These are phyloP conservation scores for Candida oleophila DNA, from an alignment of 805 yeast species.

Conservation along the genomic window DNA sequence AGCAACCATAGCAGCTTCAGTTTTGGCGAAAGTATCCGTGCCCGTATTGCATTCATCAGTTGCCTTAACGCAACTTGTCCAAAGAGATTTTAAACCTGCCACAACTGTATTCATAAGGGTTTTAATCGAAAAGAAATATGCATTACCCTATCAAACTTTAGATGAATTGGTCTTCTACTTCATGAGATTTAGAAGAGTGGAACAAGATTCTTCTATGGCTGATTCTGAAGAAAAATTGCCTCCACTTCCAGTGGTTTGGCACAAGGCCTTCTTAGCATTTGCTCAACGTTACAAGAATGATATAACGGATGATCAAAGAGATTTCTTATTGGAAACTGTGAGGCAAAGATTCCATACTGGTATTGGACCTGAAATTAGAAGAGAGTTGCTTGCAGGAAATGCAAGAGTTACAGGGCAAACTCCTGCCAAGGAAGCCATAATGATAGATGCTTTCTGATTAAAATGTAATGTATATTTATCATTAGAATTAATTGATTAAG, in stretches of 20 bases:
- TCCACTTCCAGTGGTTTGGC: constrained; percentile 93
- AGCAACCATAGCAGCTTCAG: constrained; percentile 93
- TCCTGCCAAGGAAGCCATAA: constrained; percentile 29
- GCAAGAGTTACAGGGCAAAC: constrained; percentile 48
- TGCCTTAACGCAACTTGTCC: constrained; percentile 79
- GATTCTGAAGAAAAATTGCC: constrained; percentile 42
- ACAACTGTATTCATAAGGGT: constrained; percentile 87
- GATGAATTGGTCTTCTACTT: constrained; percentile 94
- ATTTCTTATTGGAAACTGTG: constrained; percentile 84
- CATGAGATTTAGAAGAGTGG: constrained; percentile 78
- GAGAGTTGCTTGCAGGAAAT: constrained; percentile 86
- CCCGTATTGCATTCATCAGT: constrained; percentile 97
- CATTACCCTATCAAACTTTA: constrained; percentile 93
- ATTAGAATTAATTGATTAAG: constrained; percentile 3
- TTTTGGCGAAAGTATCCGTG: constrained; percentile 81
- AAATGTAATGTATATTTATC: not conserved
- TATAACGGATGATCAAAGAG: constrained; percentile 98
- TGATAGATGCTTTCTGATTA: constrained; percentile 37
- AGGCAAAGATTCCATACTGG: constrained; percentile 86
- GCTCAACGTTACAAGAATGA: constrained; percentile 97
- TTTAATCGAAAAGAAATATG: constrained; percentile 89
- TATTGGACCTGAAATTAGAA: constrained; percentile 90
- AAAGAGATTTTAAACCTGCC: constrained; percentile 84
- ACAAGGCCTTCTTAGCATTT: constrained; percentile 89
- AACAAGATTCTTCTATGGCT: constrained; percentile 40